phyloP scores from a whole-genome alignment of 2,329 filamentous ascomycete species.

The Exophiala sideris region DNA sequence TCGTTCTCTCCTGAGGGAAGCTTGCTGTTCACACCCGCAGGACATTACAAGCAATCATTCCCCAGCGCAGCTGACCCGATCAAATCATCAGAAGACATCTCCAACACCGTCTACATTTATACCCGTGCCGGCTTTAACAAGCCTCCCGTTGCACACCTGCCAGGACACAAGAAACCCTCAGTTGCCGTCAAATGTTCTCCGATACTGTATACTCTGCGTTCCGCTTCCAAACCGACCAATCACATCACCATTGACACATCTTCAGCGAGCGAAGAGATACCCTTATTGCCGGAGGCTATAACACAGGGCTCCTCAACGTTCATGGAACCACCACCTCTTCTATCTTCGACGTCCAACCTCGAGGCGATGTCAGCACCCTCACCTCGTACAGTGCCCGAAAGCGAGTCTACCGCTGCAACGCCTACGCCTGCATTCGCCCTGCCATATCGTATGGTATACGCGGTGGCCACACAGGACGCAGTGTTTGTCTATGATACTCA shows the following conservation, averaged over 20 bases:
- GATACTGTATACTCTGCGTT: conserved; percentile 76
- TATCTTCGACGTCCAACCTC: conserved; percentile 48
- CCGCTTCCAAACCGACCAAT: conserved; percentile 65
- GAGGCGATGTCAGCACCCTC: conserved; percentile 43
- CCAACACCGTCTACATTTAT: conserved; percentile 98
- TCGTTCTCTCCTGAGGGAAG: conserved; percentile 96
- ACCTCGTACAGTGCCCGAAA: conserved; percentile 43
- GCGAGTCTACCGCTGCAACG: conserved; percentile 46
- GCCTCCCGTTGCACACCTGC: conserved; percentile 88
- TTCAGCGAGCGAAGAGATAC: conserved; percentile 75
- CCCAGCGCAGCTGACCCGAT: conserved; percentile 61
- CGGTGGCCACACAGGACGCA: conserved; percentile 93
- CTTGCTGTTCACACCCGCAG: conserved; percentile 86
- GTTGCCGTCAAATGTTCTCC: conserved; percentile 95
- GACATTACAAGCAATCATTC: conserved; percentile 85
- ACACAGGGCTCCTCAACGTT: conserved; percentile 58
- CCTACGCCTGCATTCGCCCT: conserved; percentile 69
- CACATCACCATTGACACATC: conserved; percentile 95
- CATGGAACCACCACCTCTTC: conserved; percentile 77
- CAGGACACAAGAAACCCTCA: conserved; percentile 96
- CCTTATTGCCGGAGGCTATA: conserved; percentile 77
- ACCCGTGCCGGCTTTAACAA: conserved; percentile 95
- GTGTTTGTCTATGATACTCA: conserved; percentile 96
- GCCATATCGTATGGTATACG: conserved; percentile 92
- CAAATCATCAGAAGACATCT: conserved; percentile 78